Evolutionary conservation across 129 eudicot genomes (phyloP).

Genomic region (Oenanthe sinensis): DNA sequence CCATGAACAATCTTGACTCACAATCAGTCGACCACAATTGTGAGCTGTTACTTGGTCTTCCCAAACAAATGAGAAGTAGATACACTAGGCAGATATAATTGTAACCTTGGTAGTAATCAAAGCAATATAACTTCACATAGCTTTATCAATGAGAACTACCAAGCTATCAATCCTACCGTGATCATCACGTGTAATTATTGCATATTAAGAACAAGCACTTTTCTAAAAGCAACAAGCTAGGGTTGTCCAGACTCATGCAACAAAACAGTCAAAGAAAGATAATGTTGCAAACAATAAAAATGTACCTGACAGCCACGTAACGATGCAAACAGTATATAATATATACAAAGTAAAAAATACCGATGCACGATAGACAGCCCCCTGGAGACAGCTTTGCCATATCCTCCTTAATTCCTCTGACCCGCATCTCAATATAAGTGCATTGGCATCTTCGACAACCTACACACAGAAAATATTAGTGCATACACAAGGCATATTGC

Average conservation of each 20-base stretch:
- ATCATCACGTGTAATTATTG: not conserved
- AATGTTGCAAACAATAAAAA: not conserved
- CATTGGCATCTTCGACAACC: constrained; percentile 81
- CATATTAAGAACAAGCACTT: not conserved
- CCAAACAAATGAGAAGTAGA: not conserved
- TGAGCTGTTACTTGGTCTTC: not conserved
- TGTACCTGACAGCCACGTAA: not conserved
- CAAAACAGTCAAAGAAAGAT: not conserved
- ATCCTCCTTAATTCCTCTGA: constrained; percentile 58
- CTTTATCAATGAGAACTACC: not conserved
- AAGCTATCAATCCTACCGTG: not conserved
- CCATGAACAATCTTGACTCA: not conserved
- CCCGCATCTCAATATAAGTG: constrained; percentile 62
- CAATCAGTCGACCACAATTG: not conserved
- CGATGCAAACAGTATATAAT: not conserved
- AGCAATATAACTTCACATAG: not conserved
- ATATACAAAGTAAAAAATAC: constrained; percentile 25
- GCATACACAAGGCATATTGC: not conserved
- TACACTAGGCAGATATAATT: not conserved
- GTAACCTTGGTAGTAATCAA: not conserved
- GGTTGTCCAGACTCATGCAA: not conserved
- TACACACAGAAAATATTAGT: constrained; percentile 18
- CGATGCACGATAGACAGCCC: constrained; percentile 93
- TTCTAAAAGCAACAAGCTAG: not conserved
- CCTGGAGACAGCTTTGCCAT: constrained; percentile 84